These are phyloP conservation scores for Starmerella floricola DNA, from an alignment of 805 yeast genomes.

Conservation along the genomic window DNA sequence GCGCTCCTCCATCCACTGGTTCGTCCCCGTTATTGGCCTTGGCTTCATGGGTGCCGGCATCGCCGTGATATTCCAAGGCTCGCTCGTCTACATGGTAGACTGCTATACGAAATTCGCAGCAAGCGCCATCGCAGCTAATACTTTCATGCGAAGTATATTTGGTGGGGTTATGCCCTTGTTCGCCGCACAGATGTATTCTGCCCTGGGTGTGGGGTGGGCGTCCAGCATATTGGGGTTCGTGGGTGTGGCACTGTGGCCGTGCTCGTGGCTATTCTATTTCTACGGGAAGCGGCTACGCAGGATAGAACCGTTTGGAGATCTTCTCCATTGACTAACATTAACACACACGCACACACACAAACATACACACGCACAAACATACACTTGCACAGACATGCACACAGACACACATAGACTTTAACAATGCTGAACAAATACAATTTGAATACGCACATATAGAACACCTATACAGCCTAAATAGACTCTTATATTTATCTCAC, in stretches of 20 bases:
- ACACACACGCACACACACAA: no score
- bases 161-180: constrained; percentile 57
- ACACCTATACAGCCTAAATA: no score
- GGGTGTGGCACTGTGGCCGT: constrained; percentile 34
- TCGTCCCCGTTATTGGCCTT: constrained; percentile 46
- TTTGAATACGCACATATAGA: no score
- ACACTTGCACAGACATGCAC: no score
- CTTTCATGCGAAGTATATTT: constrained; percentile 44
- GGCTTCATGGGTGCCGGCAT: constrained; percentile 42
- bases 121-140: constrained; percentile 48
- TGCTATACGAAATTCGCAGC: constrained; percentile 49
- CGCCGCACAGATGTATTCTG: constrained; percentile 47
- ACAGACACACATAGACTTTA: no score
- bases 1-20: constrained; percentile 36
- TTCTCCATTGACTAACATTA: constrained; percentile 4
- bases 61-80: constrained; percentile 47
- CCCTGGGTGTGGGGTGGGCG: constrained; percentile 45
- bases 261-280: constrained; percentile 43
- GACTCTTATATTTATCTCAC: no score
- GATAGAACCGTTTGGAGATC: constrained; percentile 18
- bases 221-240: constrained; percentile 39
- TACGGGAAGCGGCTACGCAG: constrained; percentile 33
- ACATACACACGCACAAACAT: no score
- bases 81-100: constrained; percentile 51
- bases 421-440: no score